These are phyloP conservation scores for Dictyostelium brefeldianum DNA, from an alignment of 78 protist species.

Conservation along the genomic window DNA sequence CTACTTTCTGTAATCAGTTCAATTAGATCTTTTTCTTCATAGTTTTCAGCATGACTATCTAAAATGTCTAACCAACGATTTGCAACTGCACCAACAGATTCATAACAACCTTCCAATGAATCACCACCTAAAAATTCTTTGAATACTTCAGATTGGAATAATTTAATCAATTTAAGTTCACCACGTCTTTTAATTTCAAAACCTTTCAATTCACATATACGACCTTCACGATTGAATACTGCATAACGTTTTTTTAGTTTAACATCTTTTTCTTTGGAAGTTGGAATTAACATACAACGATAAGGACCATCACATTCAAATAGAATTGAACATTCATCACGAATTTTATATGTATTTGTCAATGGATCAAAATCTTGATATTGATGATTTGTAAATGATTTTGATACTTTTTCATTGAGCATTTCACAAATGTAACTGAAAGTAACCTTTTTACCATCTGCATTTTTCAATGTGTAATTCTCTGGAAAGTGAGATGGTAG, in stretches of 20 bases:
- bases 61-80: conserved; percentile 96
- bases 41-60: conserved; percentile 85
- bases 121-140: conserved; percentile 88
- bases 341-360: conserved; percentile 20
- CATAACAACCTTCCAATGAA: conserved; percentile 93
- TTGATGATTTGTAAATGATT: conserved; percentile 96
- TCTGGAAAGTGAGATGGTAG: conserved; percentile 98
- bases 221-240: conserved; percentile 96
- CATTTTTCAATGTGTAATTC: conserved; percentile 79
- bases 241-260: conserved; percentile 92
- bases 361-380: conserved; percentile 89
- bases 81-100: conserved; percentile 92
- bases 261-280: conserved; percentile 97
- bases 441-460: not conserved
- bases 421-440: conserved; percentile 95
- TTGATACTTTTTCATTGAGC: conserved; percentile 94
- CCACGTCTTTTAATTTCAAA: conserved; percentile 99
- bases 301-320: conserved; percentile 99
- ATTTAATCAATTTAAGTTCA: conserved; percentile 98
- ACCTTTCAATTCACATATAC: conserved; percentile 98
- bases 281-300: conserved; percentile 98
- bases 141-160: conserved; percentile 96
- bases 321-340: conserved; percentile 94
- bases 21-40: conserved; percentile 93
- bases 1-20: conserved; percentile 92